Base-by-base conservation (phyloP, 805 yeast species). In the Ogataea sp. region DNA sequence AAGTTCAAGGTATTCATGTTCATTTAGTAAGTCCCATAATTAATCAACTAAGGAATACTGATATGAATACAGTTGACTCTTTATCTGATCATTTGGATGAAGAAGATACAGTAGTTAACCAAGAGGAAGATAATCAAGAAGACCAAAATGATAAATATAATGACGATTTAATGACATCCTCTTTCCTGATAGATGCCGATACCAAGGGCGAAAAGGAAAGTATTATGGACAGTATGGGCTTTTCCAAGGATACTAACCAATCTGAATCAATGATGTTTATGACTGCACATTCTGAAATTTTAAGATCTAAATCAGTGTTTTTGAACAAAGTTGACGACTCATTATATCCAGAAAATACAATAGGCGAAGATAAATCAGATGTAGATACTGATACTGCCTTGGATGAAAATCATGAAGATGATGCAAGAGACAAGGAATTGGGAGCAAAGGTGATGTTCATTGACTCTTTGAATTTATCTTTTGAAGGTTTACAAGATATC, bases 181-280 rank as follows among this genome's bases (percentile, higher is more conserved):
- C 65, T 0, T 52, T 63, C 26, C 44, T 61, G 47, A 56, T 53
- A 5, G 36, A 33, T 24, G 34, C 35, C 1, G 24, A 10, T 13
- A 24, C 30, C 15, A 24, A 39, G 27, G 49, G 25, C 21, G 37
- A 31, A 26, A 32, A 2, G 32, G 20, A 27, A 11, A 15, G 6
- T 8, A n/a, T 79, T 41, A 55, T 69, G 55, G 71, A 70, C 28
- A 80, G 87, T 49, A 70, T 75, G 61, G 64, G 78, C 28, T 80
- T 79, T 52, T 77, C 90, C 1, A 80, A 75, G 39, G n/a, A n/a
- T n/a, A n/a, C n/a, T n/a, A n/a, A n/a, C n/a, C n/a, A n/a, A n/a
- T 78, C 73, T 37, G 83, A 80, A 40, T 82, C 85, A 1, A 78
- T 88, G 3, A 70, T 85, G 16, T 86, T 83, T 53, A 78, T 84